Percentiles rank a stretch among this genome's conserved stretches.
These are phyloP conservation scores for Phyllosticta capitalensis DNA, from an alignment of 2,329 filamentous ascomycete genomes.

Conservation along the genomic window DNA sequence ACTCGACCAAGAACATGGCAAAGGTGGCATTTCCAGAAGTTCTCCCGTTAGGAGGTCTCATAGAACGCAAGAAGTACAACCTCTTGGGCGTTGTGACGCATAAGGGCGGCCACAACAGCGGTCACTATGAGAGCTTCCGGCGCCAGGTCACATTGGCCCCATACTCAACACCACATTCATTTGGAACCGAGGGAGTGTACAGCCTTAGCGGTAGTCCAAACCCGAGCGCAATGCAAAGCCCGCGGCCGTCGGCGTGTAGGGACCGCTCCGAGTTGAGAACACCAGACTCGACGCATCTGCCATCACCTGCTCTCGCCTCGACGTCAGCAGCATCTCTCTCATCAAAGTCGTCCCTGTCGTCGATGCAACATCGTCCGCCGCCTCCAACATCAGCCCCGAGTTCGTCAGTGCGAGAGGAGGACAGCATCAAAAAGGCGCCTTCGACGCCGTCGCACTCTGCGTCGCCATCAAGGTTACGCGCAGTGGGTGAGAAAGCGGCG, in stretches of 20 bases:
- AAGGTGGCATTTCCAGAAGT: slow-evolving; percentile 88
- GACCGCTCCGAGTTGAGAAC: slow-evolving; percentile 17
- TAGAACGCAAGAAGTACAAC: slow-evolving; percentile 71
- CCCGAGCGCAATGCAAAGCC: slow-evolving; percentile 33
- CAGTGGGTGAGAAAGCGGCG: slow-evolving; percentile 11
- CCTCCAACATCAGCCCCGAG: background rate
- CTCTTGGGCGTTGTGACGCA: slow-evolving; percentile 84
- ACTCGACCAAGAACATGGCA: slow-evolving; percentile 85
- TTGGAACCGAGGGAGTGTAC: slow-evolving; percentile 66
- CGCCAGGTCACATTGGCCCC: slow-evolving; percentile 72
- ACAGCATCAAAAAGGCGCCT: background rate
- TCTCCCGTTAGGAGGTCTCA: slow-evolving; percentile 70
- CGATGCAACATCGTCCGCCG: slow-evolving; percentile 1
- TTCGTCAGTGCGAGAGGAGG: background rate
- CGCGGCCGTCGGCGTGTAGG: slow-evolving; percentile 14
- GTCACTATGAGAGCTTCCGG: slow-evolving; percentile 94
- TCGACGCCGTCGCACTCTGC: slow-evolving; percentile 19
- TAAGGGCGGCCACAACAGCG: slow-evolving; percentile 90
- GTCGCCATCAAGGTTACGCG: background rate
- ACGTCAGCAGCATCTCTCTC: slow-evolving; percentile 1
- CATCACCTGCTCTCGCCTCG: slow-evolving; percentile 3
- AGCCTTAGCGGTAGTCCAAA: slow-evolving; percentile 42
- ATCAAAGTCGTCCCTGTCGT: slow-evolving; percentile 6
- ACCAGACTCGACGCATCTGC: background rate
- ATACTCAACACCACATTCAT: slow-evolving; percentile 72